These are phyloP conservation scores for Polygonum aviculare DNA, from an alignment of 148 eudicot species.

Conservation along the genomic window DNA sequence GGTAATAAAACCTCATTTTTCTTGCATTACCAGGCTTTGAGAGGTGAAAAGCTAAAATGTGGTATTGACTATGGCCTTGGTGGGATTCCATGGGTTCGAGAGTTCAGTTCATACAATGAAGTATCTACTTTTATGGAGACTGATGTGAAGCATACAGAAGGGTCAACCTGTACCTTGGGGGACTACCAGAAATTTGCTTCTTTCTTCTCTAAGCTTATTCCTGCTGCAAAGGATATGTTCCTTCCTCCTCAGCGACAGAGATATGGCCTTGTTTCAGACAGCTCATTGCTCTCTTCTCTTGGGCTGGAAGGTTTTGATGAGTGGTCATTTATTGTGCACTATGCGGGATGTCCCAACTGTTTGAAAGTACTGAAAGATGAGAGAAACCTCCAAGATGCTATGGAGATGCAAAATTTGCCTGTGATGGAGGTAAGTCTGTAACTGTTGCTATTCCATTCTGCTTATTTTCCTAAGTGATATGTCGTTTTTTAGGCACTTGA, in stretches of 20 bases:
- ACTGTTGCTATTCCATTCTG: not conserved
- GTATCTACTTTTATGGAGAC: constrained; percentile 21
- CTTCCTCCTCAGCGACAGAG: constrained; percentile 76
- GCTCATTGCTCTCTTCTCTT: constrained; percentile 48
- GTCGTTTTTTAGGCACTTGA: not conserved
- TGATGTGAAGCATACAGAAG: constrained; percentile 25
- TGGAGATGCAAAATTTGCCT: constrained; percentile 37
- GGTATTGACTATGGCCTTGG: constrained; percentile 29
- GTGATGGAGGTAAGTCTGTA: constrained; percentile 41
- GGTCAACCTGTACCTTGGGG: constrained; percentile 40
- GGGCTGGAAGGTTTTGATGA: constrained; percentile 46
- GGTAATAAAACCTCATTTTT: constrained; percentile 11
- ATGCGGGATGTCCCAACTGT: constrained; percentile 67
- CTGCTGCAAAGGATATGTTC: constrained; percentile 42
- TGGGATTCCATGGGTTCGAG: constrained; percentile 40
- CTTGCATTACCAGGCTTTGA: constrained; percentile 32
- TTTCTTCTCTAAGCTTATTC: constrained; percentile 48
- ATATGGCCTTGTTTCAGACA: constrained; percentile 58
- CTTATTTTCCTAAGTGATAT: not conserved
- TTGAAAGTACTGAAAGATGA: constrained; percentile 44
- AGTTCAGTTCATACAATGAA: constrained; percentile 35
- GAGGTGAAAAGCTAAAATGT: constrained; percentile 38
- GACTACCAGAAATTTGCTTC: constrained; percentile 47
- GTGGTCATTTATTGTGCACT: constrained; percentile 50
- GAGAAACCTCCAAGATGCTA: constrained; percentile 36